Conservation (phyloP, 2,329 filamentous ascomycete genomes). For the Colletotrichum aenigma region DNA sequence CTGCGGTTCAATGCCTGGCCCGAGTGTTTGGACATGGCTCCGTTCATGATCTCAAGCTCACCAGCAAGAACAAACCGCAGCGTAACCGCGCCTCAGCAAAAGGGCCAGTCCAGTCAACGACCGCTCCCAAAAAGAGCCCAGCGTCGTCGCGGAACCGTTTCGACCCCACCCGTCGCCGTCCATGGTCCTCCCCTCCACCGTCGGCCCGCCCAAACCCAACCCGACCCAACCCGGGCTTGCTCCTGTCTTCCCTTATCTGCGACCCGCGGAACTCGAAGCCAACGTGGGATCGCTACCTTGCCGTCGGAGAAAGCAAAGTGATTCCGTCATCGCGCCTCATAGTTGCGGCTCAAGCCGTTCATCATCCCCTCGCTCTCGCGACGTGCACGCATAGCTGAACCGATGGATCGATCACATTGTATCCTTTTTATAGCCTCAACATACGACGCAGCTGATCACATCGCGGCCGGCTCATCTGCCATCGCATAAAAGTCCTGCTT, state of each 20-base stretch:
- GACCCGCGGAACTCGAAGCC: not conserved
- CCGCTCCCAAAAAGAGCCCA: not conserved
- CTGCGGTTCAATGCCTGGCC: not conserved
- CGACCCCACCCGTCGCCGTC: slow-evolving; percentile 1
- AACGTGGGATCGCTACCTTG: not conserved
- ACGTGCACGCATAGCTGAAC: not conserved
- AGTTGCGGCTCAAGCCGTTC: slow-evolving; percentile 1
- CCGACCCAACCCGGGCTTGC: not conserved
- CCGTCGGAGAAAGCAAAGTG: not conserved
- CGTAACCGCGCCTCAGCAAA: not conserved
- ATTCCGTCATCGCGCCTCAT: not conserved
- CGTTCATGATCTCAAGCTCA: not conserved
- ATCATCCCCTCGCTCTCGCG: not conserved
- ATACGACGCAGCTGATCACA: not conserved
- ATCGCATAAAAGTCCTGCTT: not conserved
- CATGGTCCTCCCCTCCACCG: not conserved
- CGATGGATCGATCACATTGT: not conserved
- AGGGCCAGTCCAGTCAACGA: not conserved
- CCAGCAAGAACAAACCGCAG: not conserved
- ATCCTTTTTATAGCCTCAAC: not conserved
- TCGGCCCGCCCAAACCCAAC: not conserved
- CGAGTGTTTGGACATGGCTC: not conserved
- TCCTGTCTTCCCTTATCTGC: not conserved
- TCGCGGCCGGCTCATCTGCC: not conserved
- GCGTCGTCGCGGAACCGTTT: slow-evolving; percentile 15